These are phyloP conservation scores for Pythium brassicae DNA, from an alignment of 352 stramenopile species.

Conservation along the genomic window DNA sequence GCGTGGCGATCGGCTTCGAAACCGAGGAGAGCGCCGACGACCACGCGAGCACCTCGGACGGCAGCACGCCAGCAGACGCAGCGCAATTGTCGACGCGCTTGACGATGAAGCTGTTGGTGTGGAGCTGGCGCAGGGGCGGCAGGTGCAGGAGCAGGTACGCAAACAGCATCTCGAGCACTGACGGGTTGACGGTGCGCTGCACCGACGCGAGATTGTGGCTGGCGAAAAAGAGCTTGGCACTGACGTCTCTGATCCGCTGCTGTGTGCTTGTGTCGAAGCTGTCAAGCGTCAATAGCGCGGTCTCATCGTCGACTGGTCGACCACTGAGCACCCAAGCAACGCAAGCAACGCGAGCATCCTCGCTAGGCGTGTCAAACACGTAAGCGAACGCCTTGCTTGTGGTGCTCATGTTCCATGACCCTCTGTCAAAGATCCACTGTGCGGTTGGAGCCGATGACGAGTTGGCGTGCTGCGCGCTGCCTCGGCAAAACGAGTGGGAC, in stretches of 20 bases:
- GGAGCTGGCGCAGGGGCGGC: neutral
- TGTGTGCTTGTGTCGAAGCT: neutral
- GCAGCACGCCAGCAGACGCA: too few relatives aligned
- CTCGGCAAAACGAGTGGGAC: neutral
- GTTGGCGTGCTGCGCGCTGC: slow-evolving; percentile 14
- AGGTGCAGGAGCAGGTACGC: neutral
- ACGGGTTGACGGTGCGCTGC: neutral
- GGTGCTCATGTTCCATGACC: slow-evolving; percentile 17
- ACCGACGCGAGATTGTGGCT: neutral
- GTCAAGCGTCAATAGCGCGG: too few relatives aligned
- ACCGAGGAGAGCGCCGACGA: too few relatives aligned
- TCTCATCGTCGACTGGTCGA: slow-evolving; percentile 5
- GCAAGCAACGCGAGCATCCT: slow-evolving; percentile 20
- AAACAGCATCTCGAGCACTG: neutral
- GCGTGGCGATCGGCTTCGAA: too few relatives aligned
- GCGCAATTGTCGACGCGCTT: neutral
- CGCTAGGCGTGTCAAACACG: slow-evolving; percentile 27
- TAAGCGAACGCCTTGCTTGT: slow-evolving; percentile 26
- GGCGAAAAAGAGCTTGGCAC: neutral
- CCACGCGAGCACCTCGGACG: too few relatives aligned
- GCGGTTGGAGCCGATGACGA: slow-evolving; percentile 3
- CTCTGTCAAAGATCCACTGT: slow-evolving; percentile 27
- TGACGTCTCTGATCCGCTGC: neutral
- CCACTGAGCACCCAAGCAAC: slow-evolving; percentile 19
- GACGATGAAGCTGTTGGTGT: neutral